phyloP scores from a whole-genome alignment of 179 eudicot genomes.

The Monotropa hypopitys region DNA sequence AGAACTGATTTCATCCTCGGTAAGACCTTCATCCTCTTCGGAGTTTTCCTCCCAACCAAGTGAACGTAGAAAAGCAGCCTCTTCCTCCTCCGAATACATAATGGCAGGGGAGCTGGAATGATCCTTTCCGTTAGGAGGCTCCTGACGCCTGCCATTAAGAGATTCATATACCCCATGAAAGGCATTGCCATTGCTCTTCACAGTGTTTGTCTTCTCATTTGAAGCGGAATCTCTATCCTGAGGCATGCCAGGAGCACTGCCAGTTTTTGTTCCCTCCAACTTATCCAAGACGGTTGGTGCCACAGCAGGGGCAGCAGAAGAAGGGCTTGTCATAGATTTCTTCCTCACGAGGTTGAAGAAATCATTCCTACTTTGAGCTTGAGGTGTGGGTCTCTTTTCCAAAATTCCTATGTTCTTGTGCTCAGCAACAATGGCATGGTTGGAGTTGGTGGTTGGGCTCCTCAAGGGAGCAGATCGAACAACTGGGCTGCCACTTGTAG shows the following conservation, averaged over 20 bases:
- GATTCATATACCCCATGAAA: slow-evolving; percentile 13
- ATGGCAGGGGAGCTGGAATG: slow-evolving; percentile 19
- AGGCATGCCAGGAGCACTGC: slow-evolving; percentile 15
- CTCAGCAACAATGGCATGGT: slow-evolving; percentile 14
- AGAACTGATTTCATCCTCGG: slow-evolving; percentile 70
- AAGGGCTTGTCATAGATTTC: slow-evolving; percentile 35
- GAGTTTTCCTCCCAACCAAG: slow-evolving; percentile 78
- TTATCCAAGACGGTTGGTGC: slow-evolving; percentile 24
- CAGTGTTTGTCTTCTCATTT: slow-evolving; percentile 18
- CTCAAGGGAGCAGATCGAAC: slow-evolving; percentile 23
- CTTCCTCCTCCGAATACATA: slow-evolving; percentile 52
- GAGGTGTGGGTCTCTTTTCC: slow-evolving; percentile 52
- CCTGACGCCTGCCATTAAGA: slow-evolving; percentile 13
- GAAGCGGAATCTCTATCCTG: slow-evolving; percentile 8
- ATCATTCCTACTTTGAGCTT: slow-evolving; percentile 62
- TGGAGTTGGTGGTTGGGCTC: slow-evolving; percentile 20
- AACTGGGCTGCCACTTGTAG: slow-evolving; percentile 19
- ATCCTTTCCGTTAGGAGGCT: slow-evolving; percentile 18
- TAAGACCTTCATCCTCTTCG: slow-evolving; percentile 67
- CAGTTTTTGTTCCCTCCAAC: slow-evolving; percentile 20
- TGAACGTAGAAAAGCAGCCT: slow-evolving; percentile 67
- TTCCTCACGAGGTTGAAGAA: slow-evolving; percentile 70
- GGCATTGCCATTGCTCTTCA: slow-evolving; percentile 29
- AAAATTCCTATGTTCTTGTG: slow-evolving; percentile 27
- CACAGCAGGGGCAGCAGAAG: slow-evolving; percentile 21